These are phyloP conservation scores for Dryas drummondii DNA, from an alignment of 306 rosid genomes.

Conservation along the genomic window DNA sequence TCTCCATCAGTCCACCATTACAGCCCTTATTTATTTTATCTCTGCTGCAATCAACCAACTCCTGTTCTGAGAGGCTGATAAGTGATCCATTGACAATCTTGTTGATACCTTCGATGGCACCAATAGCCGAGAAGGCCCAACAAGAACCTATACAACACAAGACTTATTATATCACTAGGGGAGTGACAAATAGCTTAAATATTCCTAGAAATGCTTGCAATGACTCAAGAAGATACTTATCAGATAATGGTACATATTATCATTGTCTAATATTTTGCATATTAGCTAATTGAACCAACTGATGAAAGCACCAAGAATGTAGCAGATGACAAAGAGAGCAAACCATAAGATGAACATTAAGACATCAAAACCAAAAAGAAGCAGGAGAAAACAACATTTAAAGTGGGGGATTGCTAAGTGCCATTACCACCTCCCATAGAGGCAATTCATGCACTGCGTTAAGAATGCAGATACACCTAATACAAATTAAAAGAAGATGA, in stretches of 20 bases:
- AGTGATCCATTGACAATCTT: constrained; percentile 85
- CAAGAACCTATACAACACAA: constrained; percentile 63
- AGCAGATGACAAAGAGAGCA: background rate
- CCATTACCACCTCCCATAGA: too few relatives aligned
- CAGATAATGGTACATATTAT: too few relatives aligned
- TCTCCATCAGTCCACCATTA: constrained; percentile 82
- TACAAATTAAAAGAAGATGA: background rate
- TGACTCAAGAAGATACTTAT: background rate
- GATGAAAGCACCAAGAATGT: too few relatives aligned
- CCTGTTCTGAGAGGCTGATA: constrained; percentile 87
- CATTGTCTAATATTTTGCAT: too few relatives aligned
- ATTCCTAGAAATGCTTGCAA: too few relatives aligned
- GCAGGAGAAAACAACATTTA: too few relatives aligned
- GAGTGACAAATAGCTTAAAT: too few relatives aligned
- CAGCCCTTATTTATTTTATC: constrained; percentile 61
- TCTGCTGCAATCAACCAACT: constrained; percentile 76
- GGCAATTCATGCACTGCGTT: background rate
- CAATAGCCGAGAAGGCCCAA: constrained; percentile 90
- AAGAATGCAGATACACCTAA: background rate
- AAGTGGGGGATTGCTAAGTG: too few relatives aligned
- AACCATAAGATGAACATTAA: background rate
- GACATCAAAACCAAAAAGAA: background rate
- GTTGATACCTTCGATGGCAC: constrained; percentile 93
- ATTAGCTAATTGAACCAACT: background rate
- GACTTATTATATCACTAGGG: background rate